phyloP scores from a whole-genome alignment of 108 stramenopile genomes.

The Nitzschia sp. region DNA sequence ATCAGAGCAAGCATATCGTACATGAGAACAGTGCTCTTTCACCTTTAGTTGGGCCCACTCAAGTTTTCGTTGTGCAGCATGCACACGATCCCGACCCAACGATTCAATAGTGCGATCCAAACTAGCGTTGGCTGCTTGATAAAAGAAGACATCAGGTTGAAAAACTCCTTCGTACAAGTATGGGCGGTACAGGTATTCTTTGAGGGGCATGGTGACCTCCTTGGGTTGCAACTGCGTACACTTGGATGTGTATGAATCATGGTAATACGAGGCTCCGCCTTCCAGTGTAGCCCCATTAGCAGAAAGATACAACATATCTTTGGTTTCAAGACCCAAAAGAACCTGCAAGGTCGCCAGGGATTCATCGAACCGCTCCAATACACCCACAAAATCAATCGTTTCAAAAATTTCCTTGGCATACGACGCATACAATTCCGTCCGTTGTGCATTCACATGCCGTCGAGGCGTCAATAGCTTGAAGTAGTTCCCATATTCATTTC shows the following conservation, averaged over 20 bases:
- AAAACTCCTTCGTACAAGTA: conserved; percentile 27
- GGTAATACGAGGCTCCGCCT: not conserved
- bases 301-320: conserved; percentile 45
- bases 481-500: conserved; percentile 29
- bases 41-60: conserved; percentile 16
- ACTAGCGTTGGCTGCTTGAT: conserved; percentile 26
- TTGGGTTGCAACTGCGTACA: conserved; percentile 6
- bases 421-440: conserved; percentile 9
- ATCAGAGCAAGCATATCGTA: conserved; percentile 35
- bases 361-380: conserved; percentile 55
- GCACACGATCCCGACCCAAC: conserved; percentile 30
- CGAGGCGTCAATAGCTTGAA: conserved; percentile 17
- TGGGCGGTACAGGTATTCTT: conserved; percentile 23
- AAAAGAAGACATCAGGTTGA: conserved; percentile 35
- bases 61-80: conserved; percentile 21
- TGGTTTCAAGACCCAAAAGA: conserved; percentile 36
- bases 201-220: conserved; percentile 22
- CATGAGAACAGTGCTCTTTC: conserved; percentile 1
- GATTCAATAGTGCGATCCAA: conserved; percentile 42
- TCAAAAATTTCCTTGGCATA: conserved; percentile 18
- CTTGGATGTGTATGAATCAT: conserved; percentile 5
- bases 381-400: conserved; percentile 41
- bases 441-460: conserved; percentile 25
- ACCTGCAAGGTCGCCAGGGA: conserved; percentile 44
- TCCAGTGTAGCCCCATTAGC: conserved; percentile 2